Conservation (phyloP, 129 eudicot genomes). For the Scalesia atractyloides region DNA sequence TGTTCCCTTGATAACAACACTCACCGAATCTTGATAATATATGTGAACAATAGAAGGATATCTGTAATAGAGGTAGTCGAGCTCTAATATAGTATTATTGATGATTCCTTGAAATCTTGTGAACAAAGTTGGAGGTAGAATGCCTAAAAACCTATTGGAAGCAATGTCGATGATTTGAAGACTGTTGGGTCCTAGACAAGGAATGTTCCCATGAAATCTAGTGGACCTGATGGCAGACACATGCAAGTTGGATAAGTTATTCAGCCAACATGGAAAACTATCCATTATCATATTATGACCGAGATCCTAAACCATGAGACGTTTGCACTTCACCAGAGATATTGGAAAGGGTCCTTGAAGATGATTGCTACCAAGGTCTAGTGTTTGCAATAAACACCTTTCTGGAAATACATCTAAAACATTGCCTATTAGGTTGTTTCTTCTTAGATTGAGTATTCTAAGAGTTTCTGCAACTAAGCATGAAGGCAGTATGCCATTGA, state of each 20-base stretch:
- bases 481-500: too few species aligned
- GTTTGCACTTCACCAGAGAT: constrained; percentile 38
- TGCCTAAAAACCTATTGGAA: constrained; percentile 32
- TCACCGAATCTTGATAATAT: constrained; percentile 30
- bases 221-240: constrained; percentile 34
- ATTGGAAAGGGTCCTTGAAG: constrained; percentile 42
- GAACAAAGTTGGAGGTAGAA: constrained; percentile 21
- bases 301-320: constrained; percentile 42
- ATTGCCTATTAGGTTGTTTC: constrained; percentile 43
- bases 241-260: constrained; percentile 13
- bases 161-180: constrained; percentile 43
- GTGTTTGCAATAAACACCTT: constrained; percentile 32
- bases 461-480: constrained; percentile 16
- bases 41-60: neutral
- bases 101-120: constrained; percentile 25
- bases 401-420: constrained; percentile 31
- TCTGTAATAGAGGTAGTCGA: neutral
- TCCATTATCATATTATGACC: constrained; percentile 36
- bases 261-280: constrained; percentile 41
- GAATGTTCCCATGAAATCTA: constrained; percentile 30
- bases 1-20: constrained; percentile 21
- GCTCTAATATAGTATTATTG: neutral
- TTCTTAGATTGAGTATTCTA: constrained; percentile 40
- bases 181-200: constrained; percentile 12
- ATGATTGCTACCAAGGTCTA: constrained; percentile 40